Percentiles rank a stretch among this genome's conserved stretches.
Evolutionary conservation across 208 protist species (phyloP).

Genomic region (Leishmania turanica): DNA sequence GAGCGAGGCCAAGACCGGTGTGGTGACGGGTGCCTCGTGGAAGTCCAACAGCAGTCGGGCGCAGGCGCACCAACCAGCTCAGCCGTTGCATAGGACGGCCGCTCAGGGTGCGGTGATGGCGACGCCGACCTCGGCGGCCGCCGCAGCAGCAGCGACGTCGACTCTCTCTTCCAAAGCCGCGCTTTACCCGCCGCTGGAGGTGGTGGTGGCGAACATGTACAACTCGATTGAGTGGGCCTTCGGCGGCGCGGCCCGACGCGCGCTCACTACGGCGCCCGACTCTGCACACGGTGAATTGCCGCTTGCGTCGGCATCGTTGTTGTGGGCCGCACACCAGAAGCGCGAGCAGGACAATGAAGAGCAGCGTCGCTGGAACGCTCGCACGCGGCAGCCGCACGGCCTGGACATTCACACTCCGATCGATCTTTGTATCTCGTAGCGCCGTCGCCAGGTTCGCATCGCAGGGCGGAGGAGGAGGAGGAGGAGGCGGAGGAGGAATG

Average conservation of each 20-base stretch:
- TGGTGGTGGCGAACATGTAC: constrained; percentile 30
- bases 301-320: neutral
- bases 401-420: constrained; percentile 17
- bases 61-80: neutral
- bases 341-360: constrained; percentile 16
- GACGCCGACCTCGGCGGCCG: neutral
- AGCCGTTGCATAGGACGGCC: neutral
- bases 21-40: neutral
- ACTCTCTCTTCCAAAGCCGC: neutral
- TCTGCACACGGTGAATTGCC: neutral
- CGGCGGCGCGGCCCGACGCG: constrained; percentile 20
- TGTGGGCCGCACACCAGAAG: constrained; percentile 21
- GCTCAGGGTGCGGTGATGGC: neutral
- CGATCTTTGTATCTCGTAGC: neutral
- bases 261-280: neutral
- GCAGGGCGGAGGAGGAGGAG: neutral
- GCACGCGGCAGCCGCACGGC: constrained; percentile 19
- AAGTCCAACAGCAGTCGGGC: neutral
- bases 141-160: neutral
- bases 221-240: constrained; percentile 33
- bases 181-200: constrained; percentile 12
- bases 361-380: constrained; percentile 16
- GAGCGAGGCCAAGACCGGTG: neutral
- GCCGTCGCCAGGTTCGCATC: neutral
- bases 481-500: neutral